Percentiles rank a stretch among this genome's conserved stretches.
Conservation (phyloP, 208 protist genomes). For the Leishmania tarentolae region DNA sequence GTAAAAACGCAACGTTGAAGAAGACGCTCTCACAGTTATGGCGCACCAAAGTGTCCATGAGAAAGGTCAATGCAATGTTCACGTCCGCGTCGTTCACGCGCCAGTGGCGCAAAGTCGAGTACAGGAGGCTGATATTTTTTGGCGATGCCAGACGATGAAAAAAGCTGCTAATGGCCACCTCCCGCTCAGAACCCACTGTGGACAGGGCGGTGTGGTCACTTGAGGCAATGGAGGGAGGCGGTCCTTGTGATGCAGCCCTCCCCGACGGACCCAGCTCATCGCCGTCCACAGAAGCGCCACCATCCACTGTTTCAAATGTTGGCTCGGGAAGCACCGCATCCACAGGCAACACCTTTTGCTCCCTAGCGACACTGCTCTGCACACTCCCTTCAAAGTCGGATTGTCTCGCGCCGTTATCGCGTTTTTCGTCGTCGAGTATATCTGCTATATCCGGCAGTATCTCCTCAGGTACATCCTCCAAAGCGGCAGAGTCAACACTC, state of each 20-base stretch:
- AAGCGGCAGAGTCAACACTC: conserved; percentile 33
- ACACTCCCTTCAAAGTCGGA: background rate
- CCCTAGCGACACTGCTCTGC: background rate
- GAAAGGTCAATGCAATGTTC: conserved; percentile 74
- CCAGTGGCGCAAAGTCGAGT: conserved; percentile 76
- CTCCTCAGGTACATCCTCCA: conserved; percentile 40
- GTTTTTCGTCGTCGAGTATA: conserved; percentile 46
- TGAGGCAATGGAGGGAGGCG: conserved; percentile 37
- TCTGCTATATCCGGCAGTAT: conserved; percentile 32
- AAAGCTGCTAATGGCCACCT: conserved; percentile 74
- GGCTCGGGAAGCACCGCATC: background rate
- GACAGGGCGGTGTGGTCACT: conserved; percentile 46
- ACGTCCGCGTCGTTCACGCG: conserved; percentile 77
- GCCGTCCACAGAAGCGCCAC: conserved; percentile 1
- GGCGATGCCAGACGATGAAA: conserved; percentile 67
- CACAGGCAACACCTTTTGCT: background rate
- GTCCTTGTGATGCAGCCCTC: conserved; percentile 28
- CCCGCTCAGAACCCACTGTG: conserved; percentile 65
- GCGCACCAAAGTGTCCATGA: conserved; percentile 67
- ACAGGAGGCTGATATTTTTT: conserved; percentile 69
- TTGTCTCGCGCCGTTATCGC: background rate
- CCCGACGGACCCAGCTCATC: conserved; percentile 7
- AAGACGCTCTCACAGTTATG: conserved; percentile 62
- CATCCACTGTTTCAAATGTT: background rate
- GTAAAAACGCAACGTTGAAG: conserved; percentile 76